phyloP scores from a whole-genome alignment of 192 early-diverging fungal species.

The Coemansia sp. region DNA sequence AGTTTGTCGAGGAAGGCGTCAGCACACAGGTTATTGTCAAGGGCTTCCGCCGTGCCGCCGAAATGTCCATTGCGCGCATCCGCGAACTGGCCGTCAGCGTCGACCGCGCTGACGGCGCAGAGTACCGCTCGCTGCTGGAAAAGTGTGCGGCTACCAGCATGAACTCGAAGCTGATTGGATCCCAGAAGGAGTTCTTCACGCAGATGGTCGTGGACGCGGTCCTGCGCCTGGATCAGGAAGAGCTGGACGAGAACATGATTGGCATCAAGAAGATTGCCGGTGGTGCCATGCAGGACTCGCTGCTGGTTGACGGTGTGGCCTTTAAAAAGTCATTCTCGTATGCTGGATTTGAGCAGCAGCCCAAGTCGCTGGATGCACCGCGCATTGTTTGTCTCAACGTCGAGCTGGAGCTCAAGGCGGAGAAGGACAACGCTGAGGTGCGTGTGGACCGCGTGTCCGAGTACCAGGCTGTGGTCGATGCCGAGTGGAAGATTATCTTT shows the following conservation, averaged over 20 bases:
- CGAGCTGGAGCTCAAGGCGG: slow-evolving; percentile 98
- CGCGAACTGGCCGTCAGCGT: slow-evolving; percentile 89
- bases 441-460: slow-evolving; percentile 93
- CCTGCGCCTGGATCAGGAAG: slow-evolving; percentile 90
- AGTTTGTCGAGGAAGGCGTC: slow-evolving; percentile 92
- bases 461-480: slow-evolving; percentile 99
- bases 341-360: slow-evolving; percentile 99
- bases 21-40: slow-evolving; percentile 93
- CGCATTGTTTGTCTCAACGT: slow-evolving; percentile 93
- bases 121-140: slow-evolving; percentile 85
- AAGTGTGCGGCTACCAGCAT: slow-evolving; percentile 98
- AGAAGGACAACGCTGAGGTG: slow-evolving; percentile 99
- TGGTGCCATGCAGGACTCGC: slow-evolving; percentile 98
- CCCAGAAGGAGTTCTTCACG: slow-evolving; percentile 96
- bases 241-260: slow-evolving; percentile 94
- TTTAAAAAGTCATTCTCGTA: slow-evolving; percentile 99
- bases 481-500: slow-evolving; percentile 99
- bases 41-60: slow-evolving; percentile 91
- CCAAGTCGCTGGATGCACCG: slow-evolving; percentile 89
- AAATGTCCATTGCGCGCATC: slow-evolving; percentile 87
- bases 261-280: slow-evolving; percentile 98
- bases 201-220: slow-evolving; percentile 99
- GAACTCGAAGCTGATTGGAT: slow-evolving; percentile 97
- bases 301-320: slow-evolving; percentile 93
- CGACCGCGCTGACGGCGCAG: slow-evolving; percentile 74